These are phyloP conservation scores for Fagopyrum homotropicum DNA, from an alignment of 148 eudicot genomes.

Conservation along the genomic window DNA sequence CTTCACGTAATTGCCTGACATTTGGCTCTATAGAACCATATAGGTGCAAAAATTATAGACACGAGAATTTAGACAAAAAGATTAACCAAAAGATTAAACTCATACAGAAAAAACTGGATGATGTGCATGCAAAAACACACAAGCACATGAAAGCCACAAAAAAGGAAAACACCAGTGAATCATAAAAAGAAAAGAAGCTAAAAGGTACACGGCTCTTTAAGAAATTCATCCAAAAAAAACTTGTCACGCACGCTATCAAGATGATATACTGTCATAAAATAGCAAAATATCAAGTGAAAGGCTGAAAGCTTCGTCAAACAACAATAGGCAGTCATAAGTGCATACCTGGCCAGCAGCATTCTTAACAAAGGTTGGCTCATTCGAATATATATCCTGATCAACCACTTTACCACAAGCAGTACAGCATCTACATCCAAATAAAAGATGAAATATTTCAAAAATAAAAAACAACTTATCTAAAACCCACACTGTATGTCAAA, in stretches of 20 bases:
- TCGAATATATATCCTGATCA: slow-evolving; percentile 34
- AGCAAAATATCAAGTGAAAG: neutral
- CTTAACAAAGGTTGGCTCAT: slow-evolving; percentile 48
- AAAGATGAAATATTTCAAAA: neutral
- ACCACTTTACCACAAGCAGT: slow-evolving; percentile 51
- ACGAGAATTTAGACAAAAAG: neutral
- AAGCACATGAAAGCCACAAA: no score
- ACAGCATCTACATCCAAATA: slow-evolving; percentile 46
- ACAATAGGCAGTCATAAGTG: neutral
- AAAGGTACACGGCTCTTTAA: neutral
- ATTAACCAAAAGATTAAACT: neutral
- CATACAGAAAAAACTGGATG: neutral
- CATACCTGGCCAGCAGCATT: slow-evolving; percentile 51
- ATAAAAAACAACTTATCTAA: neutral
- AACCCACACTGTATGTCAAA: neutral
- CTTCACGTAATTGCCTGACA: slow-evolving; percentile 41
- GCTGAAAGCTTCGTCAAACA: neutral
- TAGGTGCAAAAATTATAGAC: neutral
- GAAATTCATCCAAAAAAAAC: neutral
- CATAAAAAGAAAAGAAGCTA: neutral
- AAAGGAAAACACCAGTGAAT: neutral
- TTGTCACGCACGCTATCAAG: neutral
- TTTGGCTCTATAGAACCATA: slow-evolving; percentile 29
- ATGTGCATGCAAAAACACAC: no score
- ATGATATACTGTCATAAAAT: neutral